These are phyloP conservation scores for Phytomonas sp. DNA, from an alignment of 208 protist genomes.

Conservation along the genomic window DNA sequence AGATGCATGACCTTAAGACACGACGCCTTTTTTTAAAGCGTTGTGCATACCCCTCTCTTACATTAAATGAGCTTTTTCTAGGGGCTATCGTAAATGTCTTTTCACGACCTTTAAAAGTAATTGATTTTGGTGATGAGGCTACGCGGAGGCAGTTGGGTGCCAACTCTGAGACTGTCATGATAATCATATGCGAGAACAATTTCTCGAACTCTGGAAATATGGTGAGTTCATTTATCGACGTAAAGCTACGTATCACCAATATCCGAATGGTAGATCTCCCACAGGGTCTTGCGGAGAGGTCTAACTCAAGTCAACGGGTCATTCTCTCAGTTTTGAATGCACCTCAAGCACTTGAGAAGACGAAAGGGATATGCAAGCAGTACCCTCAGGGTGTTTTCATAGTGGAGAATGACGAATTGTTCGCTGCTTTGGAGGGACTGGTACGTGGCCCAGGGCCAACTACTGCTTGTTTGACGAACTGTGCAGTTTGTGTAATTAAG, in stretches of 20 bases:
- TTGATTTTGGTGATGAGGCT: slow-evolving; percentile 88
- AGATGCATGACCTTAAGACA: slow-evolving; percentile 93
- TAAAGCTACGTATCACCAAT: slow-evolving; percentile 60
- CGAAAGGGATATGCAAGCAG: slow-evolving; percentile 14
- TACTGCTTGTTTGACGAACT: slow-evolving; percentile 81
- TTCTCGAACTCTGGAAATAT: slow-evolving; percentile 14
- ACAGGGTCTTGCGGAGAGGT: slow-evolving; percentile 23
- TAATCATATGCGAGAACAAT: slow-evolving; percentile 41
- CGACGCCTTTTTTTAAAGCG: slow-evolving; percentile 90
- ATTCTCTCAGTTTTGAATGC: slow-evolving; percentile 55
- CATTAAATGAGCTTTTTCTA: slow-evolving; percentile 82
- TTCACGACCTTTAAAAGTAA: slow-evolving; percentile 87
- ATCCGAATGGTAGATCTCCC: slow-evolving; percentile 66
- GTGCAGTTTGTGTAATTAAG: slow-evolving; percentile 92
- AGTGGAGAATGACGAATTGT: slow-evolving; percentile 27
- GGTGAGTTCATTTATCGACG: slow-evolving; percentile 4
- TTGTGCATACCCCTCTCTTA: slow-evolving; percentile 78
- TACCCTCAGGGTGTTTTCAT: slow-evolving; percentile 32
- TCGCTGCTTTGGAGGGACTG: slow-evolving; percentile 2
- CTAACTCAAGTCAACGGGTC: slow-evolving; percentile 26
- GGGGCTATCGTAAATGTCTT: slow-evolving; percentile 90
- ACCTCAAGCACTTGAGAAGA: slow-evolving; percentile 51
- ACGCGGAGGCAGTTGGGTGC: slow-evolving; percentile 60
- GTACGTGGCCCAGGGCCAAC: slow-evolving; percentile 53
- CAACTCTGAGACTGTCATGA: slow-evolving; percentile 51